Evolutionary conservation across 768 basidiomycete species (phyloP), one percentile per base, ranked within the genome.

Genomic region (Lactarius vividus): DNA sequence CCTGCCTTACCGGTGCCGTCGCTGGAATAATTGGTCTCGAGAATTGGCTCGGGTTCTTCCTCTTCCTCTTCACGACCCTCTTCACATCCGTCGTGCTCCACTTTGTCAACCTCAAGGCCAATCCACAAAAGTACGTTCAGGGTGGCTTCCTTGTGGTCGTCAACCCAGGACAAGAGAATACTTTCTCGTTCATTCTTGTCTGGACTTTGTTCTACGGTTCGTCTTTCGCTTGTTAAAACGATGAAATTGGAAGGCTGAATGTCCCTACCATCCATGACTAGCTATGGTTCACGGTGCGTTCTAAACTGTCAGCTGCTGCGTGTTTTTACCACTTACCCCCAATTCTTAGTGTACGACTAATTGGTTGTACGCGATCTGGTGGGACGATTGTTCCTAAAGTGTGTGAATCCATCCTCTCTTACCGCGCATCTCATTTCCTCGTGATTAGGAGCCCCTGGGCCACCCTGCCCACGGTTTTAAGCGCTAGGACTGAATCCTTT

Each of bases 171-270:
- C 91, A 94, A 76, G 95, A 97, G 76, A 95, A 94, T 69, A 79
- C 88, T 20, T 92, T 94, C 72, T 92, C 93, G 3, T 98, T 96
- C 72, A 84, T 98, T 64, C 84, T 97, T 33, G 88, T 91, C 26
- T 98, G 95, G 95, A 98, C 95, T 40, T 79, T 96, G 62, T 91
- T 95, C 75, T 96, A 92, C 75, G 95, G 92, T 93, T 71, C 65
- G 89, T 77, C 16, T 28, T 37, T 35, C 37, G 40, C 53, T 62
- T 54, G 15, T 40, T 26, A 11, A 28, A 44, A 42, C 49, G 31
- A 60, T 66, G 54, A 42, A 35, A 59, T 57, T 52, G 57, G 62
- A 60, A 69, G 31, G 58, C 62, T 67, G 49, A 65, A 62, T 54
- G 53, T 57, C 18, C 23, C 42, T 59, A 61, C 39, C 44, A 69